A percentile compares a stretch with the other conserved stretches of the same genome.
These are phyloP conservation scores for Cryptosporidium tyzzeri DNA, from an alignment of 169 alveolate genomes.

Conservation along the genomic window DNA sequence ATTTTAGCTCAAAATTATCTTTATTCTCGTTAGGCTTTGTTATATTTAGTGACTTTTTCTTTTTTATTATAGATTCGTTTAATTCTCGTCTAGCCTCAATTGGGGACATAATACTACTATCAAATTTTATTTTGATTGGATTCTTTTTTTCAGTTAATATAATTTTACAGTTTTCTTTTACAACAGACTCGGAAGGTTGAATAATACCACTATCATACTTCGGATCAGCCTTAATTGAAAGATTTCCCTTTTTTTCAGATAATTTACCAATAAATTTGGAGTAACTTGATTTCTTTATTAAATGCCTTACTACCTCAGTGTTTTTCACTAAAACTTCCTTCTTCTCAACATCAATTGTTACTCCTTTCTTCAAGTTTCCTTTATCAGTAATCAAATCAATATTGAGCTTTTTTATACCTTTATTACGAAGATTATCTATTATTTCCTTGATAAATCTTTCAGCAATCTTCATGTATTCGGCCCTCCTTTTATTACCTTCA, in stretches of 20 bases:
- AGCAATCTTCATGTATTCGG: neutral
- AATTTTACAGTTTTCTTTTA: no score
- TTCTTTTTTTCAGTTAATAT: neutral
- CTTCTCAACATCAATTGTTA: neutral
- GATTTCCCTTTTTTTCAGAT: neutral
- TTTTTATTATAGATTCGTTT: neutral
- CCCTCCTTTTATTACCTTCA: neutral
- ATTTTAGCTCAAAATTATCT: neutral
- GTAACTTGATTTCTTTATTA: neutral
- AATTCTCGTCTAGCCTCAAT: neutral
- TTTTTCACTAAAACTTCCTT: constrained; percentile 5
- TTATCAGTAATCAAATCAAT: neutral
- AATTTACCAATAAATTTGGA: neutral
- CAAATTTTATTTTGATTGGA: neutral
- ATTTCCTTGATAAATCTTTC: constrained; percentile 10
- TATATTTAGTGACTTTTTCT: neutral
- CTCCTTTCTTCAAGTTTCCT: neutral
- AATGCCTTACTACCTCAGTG: neutral
- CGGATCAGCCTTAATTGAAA: neutral
- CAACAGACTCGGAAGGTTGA: neutral
- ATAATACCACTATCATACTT: neutral
- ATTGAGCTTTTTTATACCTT: neutral
- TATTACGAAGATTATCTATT: neutral
- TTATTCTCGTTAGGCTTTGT: no score
- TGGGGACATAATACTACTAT: neutral